Percentiles rank a stretch among this genome's conserved stretches.
Evolutionary conservation across 129 eudicot species (phyloP).

Genomic region (Centaurea solstitialis): DNA sequence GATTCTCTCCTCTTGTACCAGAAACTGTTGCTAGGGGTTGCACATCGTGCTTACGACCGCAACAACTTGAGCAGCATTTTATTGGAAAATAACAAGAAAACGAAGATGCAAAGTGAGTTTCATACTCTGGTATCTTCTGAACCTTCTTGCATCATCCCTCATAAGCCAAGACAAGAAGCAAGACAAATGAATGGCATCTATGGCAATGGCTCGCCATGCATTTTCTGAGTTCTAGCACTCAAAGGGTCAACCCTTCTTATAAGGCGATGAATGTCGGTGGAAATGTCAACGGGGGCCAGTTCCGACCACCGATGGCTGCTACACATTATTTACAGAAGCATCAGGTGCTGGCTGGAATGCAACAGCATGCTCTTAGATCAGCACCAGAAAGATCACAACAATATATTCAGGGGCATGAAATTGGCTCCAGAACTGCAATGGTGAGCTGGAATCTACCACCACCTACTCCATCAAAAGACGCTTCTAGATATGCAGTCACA

Average conservation of each 20-base stretch:
- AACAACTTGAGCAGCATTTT: conserved; percentile 14
- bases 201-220: conserved; percentile 34
- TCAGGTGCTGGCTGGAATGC: conserved; percentile 25
- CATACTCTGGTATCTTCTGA: conserved; percentile 16
- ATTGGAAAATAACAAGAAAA: conserved; percentile 52
- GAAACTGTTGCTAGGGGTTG: conserved; percentile 21
- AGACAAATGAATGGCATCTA: conserved; percentile 21
- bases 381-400: conserved; percentile 16
- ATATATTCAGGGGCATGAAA: conserved; percentile 19
- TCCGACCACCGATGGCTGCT: conserved; percentile 23
- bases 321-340: conserved; percentile 36
- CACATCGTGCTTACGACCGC: conserved; percentile 11
- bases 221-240: conserved; percentile 20
- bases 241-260: conserved; percentile 28
- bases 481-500: conserved; percentile 18
- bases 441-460: conserved; percentile 28
- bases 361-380: conserved; percentile 6
- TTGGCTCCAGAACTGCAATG: conserved; percentile 12
- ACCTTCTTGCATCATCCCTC: conserved; percentile 12
- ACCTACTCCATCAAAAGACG: conserved; percentile 17
- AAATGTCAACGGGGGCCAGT: conserved; percentile 3
- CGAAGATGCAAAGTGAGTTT: conserved; percentile 37
- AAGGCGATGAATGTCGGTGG: conserved; percentile 18
- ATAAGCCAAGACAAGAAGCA: conserved; percentile 26
- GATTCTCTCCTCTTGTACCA: conserved; percentile 39